A percentile compares a stretch with the other conserved stretches of the same genome.
Evolutionary conservation across 1,284 basidiomycete genomes (phyloP).

Genomic region (Sphaerobolus stellatus): DNA sequence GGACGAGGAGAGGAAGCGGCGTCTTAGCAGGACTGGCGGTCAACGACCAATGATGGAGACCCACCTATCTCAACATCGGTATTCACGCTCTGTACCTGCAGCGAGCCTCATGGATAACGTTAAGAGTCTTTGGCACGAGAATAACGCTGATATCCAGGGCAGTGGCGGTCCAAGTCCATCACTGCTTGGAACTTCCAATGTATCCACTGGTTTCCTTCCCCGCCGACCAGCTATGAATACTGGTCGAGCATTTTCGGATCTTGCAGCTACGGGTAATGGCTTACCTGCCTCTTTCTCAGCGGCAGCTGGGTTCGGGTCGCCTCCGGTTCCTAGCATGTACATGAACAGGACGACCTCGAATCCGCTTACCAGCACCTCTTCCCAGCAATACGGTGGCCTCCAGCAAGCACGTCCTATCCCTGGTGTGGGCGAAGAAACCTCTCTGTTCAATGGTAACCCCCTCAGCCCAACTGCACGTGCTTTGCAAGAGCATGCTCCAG

Average conservation of each 20-base stretch:
- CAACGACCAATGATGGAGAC: conserved; percentile 35
- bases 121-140: conserved; percentile 68
- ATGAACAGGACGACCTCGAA: conserved; percentile 1
- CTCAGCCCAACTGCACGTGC: conserved; percentile 68
- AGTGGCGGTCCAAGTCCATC: conserved; percentile 10
- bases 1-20: conserved; percentile 74
- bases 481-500: conserved; percentile 76
- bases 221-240: conserved; percentile 59
- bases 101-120: conserved; percentile 70
- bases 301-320: conserved; percentile 12
- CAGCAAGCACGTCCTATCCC: conserved; percentile 13
- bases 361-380: neutral
- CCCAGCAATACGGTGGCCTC: neutral
- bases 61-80: conserved; percentile 61
- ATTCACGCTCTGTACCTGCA: conserved; percentile 76
- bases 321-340: conserved; percentile 16
- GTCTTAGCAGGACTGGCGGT: conserved; percentile 67
- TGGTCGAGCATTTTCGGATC: conserved; percentile 19
- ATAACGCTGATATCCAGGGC: conserved; percentile 1
- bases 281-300: conserved; percentile 6
- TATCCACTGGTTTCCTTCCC: conserved; percentile 75
- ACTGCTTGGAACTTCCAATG: conserved; percentile 61
- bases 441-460: conserved; percentile 19
- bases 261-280: conserved; percentile 7
- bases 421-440: conserved; percentile 5